Base-by-base conservation (phyloP, 1,284 basidiomycete genomes). In the Grifola frondosa region DNA sequence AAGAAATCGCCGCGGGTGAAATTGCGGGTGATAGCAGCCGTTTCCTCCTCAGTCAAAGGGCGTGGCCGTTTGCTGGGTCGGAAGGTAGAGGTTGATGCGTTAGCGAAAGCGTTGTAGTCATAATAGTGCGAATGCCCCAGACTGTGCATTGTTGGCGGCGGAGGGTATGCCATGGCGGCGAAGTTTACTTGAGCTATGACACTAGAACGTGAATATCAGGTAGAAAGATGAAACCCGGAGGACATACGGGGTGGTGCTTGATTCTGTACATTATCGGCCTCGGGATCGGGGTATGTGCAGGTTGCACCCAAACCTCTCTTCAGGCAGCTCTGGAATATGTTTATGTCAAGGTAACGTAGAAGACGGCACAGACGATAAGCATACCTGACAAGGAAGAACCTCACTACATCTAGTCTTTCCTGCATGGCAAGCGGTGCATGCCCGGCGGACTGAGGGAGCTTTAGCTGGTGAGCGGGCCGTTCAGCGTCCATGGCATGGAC, bases 371-470 rank as follows among this genome's bases (percentile, higher is more conserved):
- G 33, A n/a, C 48, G 28, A 42, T 40, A 23, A 52, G 44, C 40
- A 31, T 49, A 84, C 84, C 77, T 88, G 85, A 64, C 84, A 88
- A 5, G 85, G 85, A 19, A 88, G 71, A 26, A 79, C 77, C 64
- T 88, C 85, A 54, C 83, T 87, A 57, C 85, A 88, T 53, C 86
- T 70, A 9, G 85, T 88, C 66, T 88, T 88, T 39, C 86, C 85
- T 40, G 82, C 69, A 64, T 88, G 86, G 65, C 85, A 88, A n/a
- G 85, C 81, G 33, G 79, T 76, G 52, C 84, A 88, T 1, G 84
- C 84, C 52, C 85, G 74, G 52, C 84, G 78, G 38, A 88, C 84
- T 30, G 84, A 87, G 32, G 84, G 84, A 34, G 80, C 82, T 65
- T 87, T 87, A 48, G 83, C 84, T 86, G 58, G 47, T 42, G 32